These are phyloP conservation scores for Benincasa hispida DNA, from an alignment of 306 rosid species.

Conservation along the genomic window DNA sequence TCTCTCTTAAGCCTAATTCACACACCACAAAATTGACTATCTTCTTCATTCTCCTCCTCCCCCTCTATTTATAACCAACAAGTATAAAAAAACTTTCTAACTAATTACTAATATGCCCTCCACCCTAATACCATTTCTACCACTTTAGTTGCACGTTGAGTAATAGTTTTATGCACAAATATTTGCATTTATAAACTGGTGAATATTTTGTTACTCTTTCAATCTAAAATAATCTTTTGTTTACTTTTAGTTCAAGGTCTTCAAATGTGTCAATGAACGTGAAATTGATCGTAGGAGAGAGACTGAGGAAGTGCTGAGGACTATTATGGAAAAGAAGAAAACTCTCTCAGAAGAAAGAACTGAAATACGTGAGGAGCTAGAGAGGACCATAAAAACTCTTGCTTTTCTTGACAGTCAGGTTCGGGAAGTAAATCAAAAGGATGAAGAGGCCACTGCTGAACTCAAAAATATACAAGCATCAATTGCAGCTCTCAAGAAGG, in stretches of 20 bases:
- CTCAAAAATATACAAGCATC: conserved; percentile 49
- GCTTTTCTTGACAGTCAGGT: conserved; percentile 43
- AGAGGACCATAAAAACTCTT: conserved; percentile 45
- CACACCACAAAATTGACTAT: no score
- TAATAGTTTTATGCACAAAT: neutral
- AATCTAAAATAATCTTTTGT: neutral
- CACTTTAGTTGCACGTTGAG: neutral
- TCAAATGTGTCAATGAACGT: conserved; percentile 31
- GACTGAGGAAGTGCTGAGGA: conserved; percentile 40
- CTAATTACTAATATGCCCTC: no score
- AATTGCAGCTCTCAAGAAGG: conserved; percentile 43
- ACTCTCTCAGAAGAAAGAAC: conserved; percentile 39
- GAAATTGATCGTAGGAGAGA: conserved; percentile 47
- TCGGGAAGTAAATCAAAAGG: conserved; percentile 46
- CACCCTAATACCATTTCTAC: no score
- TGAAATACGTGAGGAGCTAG: conserved; percentile 27
- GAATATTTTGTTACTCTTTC: neutral
- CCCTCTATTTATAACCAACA: no score
- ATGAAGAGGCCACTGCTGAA: conserved; percentile 42
- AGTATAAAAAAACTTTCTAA: no score
- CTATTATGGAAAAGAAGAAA: conserved; percentile 38
- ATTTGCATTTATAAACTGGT: neutral
- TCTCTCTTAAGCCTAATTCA: no score
- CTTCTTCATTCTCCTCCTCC: no score
- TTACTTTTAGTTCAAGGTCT: conserved; percentile 35